Base-by-base conservation (phyloP, 2,329 filamentous ascomycete species). In the Epichloe amarillans region DNA sequence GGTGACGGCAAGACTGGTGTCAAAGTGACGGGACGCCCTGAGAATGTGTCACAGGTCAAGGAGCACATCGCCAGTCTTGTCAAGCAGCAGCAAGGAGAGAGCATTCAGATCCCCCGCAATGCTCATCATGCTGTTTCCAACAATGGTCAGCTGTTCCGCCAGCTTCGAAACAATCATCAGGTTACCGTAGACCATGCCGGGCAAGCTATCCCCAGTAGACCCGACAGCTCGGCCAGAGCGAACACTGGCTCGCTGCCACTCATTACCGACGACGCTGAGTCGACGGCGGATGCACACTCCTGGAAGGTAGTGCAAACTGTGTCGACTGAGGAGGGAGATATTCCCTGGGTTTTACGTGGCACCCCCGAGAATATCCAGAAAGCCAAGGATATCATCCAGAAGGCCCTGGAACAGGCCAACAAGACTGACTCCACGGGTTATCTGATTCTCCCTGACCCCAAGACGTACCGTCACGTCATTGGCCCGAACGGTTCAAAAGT, bases 141-240 rank as follows among this genome's bases (percentile, higher is more conserved):
- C 65, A 90, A 91, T 56, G 93, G 91, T 1, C 84, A 89, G 59
- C 86, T 97, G 72, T 96, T 97, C 85, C 87, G 91, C 57, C 85
- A 82, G 60, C 81, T 98, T 41, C 83, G 86, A 56, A 90, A 82
- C 66, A 86, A 96, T 62, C 78, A 87, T 68, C 84, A 87, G 58
- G 88, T 98, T 57, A 93, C 85, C 0, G 86, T 98, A 49, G 90
- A 97, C 66, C 93, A 97, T 64, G 86, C 82, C 50, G 89, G 90
- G 43, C 82, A 93, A 53, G 72, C 84, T 51, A 72, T 86, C 4
- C 93, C 93, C 5, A 65, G 82, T 39, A 89, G 84, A 69, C 78
- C 84, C 30, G 69, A 78, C 52, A 68, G 74, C 52, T 66, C 72
- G 54, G 65, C 71, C 8, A 76, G 79, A 21, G 72, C 74, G 39